Conservation (phyloP, 2,329 filamentous ascomycete genomes). For the Beauveria medogensis region DNA sequence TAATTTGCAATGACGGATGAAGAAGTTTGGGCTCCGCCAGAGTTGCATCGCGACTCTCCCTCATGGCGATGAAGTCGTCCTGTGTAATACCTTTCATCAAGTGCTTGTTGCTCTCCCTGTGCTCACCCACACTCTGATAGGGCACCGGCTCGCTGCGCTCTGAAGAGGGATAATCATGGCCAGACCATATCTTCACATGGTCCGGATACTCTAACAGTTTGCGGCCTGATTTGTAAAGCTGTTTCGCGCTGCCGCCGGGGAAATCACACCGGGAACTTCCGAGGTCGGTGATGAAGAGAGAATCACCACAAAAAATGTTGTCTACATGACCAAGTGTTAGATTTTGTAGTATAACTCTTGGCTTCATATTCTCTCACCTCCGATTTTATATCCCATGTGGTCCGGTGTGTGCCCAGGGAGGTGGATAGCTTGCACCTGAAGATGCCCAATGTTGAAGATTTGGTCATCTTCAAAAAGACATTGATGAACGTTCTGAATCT, state of each 20-base stretch:
- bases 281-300: conserved; percentile 39
- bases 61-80: conserved; percentile 32
- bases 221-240: conserved; percentile 31
- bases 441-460: conserved; percentile 38
- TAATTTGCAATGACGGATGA: conserved; percentile 40
- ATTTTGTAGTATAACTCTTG: too few relatives aligned
- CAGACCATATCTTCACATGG: conserved; percentile 37
- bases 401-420: conserved; percentile 55
- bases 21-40: conserved; percentile 35
- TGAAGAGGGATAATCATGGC: conserved; percentile 41
- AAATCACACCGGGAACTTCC: conserved; percentile 43
- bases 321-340: neutral
- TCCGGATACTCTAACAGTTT: conserved; percentile 31
- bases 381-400: conserved; percentile 50
- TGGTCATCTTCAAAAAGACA: conserved; percentile 46
- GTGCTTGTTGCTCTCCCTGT: conserved; percentile 35
- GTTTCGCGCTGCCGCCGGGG: conserved; percentile 35
- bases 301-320: conserved; percentile 41
- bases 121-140: conserved; percentile 33
- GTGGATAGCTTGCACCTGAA: conserved; percentile 40
- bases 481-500: conserved; percentile 43
- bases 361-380: conserved; percentile 17
- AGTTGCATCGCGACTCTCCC: conserved; percentile 30
- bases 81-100: conserved; percentile 29
- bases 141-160: conserved; percentile 25